These are phyloP conservation scores for Cyclotella baltica DNA, from an alignment of 108 stramenopile genomes.

Conservation along the genomic window DNA sequence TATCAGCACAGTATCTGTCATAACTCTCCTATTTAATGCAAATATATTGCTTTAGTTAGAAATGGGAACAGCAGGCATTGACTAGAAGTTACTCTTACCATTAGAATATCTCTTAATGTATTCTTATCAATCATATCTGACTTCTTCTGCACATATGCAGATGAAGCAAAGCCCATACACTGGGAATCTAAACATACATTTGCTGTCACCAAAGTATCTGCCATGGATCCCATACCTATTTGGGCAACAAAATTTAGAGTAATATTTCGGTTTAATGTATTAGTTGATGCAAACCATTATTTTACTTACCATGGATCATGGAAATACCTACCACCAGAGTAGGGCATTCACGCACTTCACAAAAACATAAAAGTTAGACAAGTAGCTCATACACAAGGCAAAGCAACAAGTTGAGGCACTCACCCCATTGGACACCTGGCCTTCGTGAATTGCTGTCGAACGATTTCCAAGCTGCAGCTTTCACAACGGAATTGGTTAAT, in stretches of 20 bases:
- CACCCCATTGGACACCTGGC: conserved; percentile 28
- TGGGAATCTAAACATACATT: conserved; percentile 38
- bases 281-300: background rate
- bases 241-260: background rate
- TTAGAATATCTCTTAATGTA: conserved; percentile 44
- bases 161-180: conserved; percentile 38
- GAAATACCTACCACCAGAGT: conserved; percentile 51
- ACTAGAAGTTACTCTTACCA: conserved; percentile 29
- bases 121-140: conserved; percentile 22
- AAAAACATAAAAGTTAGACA: background rate
- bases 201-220: conserved; percentile 39
- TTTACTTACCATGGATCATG: conserved; percentile 36
- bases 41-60: background rate
- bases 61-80: no score
- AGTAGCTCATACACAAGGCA: background rate
- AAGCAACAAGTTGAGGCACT: background rate
- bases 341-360: conserved; percentile 35
- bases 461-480: conserved; percentile 31
- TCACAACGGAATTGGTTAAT: conserved; percentile 18
- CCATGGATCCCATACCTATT: conserved; percentile 23
- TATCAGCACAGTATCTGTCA: conserved; percentile 1
- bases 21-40: background rate
- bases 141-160: conserved; percentile 36
- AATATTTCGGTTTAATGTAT: background rate
- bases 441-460: background rate